Conservation (phyloP, 2,329 filamentous ascomycete species). For the Sporothrix mexicana region DNA sequence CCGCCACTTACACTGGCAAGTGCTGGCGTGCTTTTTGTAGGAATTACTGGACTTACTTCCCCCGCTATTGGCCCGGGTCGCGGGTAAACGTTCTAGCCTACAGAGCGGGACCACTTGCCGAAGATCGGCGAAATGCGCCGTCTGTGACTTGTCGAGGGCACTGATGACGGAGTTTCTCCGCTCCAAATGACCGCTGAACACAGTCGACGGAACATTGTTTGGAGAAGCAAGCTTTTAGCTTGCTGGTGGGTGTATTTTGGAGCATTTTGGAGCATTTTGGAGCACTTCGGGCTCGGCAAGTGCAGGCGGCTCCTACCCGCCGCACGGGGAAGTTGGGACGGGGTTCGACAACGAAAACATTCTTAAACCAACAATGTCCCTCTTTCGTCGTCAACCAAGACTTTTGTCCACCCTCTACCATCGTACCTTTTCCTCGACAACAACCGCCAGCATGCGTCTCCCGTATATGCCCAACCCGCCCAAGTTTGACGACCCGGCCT, state of each 20-base stretch:
- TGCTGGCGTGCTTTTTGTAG: background rate
- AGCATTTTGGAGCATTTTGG: background rate
- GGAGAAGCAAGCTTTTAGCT: background rate
- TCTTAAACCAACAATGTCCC: background rate
- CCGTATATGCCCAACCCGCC: constrained; percentile 66
- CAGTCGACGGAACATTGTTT: background rate
- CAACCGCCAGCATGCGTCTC: constrained; percentile 62
- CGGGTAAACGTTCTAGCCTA: constrained; percentile 25
- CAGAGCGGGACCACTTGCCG: background rate
- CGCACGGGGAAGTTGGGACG: background rate
- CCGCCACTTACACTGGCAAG: constrained; percentile 21
- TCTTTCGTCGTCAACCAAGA: background rate
- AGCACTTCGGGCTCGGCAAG: constrained; percentile 16
- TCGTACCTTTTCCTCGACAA: background rate
- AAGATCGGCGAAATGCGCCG: constrained; percentile 18
- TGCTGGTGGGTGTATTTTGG: background rate
- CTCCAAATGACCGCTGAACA: too few relatives aligned
- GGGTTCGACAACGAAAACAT: background rate
- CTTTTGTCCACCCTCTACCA: constrained; percentile 1
- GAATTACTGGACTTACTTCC: background rate
- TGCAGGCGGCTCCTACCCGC: constrained; percentile 13
- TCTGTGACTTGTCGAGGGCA: background rate
- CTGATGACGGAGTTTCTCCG: background rate
- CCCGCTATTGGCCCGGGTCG: background rate
- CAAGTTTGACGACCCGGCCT: constrained; percentile 51